Evolutionary conservation across 73 alveolate species (phyloP).

Genomic region (Paramecium caudatum): DNA sequence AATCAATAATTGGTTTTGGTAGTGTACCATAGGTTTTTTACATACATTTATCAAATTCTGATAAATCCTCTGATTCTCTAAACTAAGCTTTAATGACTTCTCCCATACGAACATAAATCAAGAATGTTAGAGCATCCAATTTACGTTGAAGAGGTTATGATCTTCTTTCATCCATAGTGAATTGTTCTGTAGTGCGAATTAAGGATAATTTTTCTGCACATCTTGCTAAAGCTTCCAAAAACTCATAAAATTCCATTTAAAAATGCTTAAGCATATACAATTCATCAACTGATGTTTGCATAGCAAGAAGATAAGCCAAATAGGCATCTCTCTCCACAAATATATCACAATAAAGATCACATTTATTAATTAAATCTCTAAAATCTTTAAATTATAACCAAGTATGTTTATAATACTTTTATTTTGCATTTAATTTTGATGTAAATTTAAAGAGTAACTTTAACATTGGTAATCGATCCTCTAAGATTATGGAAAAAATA

Average conservation of each 20-base stretch:
- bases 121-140: slow-evolving; percentile 34
- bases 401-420: slow-evolving; percentile 60
- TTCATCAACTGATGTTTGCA: slow-evolving; percentile 82
- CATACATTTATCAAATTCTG: slow-evolving; percentile 69
- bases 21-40: neutral
- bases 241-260: slow-evolving; percentile 79
- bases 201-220: slow-evolving; percentile 79
- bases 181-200: neutral
- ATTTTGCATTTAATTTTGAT: slow-evolving; percentile 62
- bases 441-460: slow-evolving; percentile 56
- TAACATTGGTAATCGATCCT: slow-evolving; percentile 59
- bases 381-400: slow-evolving; percentile 67
- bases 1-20: neutral
- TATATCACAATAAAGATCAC: slow-evolving; percentile 67
- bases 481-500: slow-evolving; percentile 13
- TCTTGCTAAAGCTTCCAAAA: slow-evolving; percentile 82
- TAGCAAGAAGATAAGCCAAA: slow-evolving; percentile 71
- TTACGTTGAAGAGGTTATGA: neutral
- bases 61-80: slow-evolving; percentile 41
- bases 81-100: slow-evolving; percentile 27
- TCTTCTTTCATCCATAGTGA: slow-evolving; percentile 65
- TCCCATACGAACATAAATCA: slow-evolving; percentile 33
- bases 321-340: slow-evolving; percentile 75
- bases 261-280: slow-evolving; percentile 74
- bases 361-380: slow-evolving; percentile 67